Evolutionary conservation across 1,284 basidiomycete species (phyloP), one percentile per base, ranked within the genome.

Genomic region (Ceratobasidium theobromae): DNA sequence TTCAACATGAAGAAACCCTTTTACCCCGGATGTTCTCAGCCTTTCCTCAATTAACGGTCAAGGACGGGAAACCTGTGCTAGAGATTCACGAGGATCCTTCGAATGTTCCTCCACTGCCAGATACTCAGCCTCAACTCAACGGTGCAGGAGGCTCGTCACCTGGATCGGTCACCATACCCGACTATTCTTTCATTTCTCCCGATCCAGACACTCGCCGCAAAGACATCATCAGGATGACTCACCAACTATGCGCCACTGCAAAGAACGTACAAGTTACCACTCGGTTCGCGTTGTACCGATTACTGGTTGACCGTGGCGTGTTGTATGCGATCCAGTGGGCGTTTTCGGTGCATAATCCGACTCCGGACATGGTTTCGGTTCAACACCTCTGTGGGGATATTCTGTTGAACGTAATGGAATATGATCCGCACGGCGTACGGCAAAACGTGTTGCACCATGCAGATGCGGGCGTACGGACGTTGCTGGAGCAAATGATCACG

Each of bases 241-340:
- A 98, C 72, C 94, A 98, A 72, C 84, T 99, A 6, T 93, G 93
- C 73, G 81, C 88, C 48, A 97, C 98, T 90, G 95, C 93, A 70
- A 99, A 98, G 82, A 94, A 94, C 73, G 88, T 98, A 12, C 96
- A 98, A 75, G 81, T 98, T 5, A 88, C 90, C 4, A 84, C 88
- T 18, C 88, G 97, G 33, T 83, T 97, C 74, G 80, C 84, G 3
- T 85, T 99, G n/a, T 98, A 97, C 78, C 88, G 94, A 55, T 83
- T 86, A 1, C 82, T 99, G 8, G 86, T 95, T 58, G 95, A 98
- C 69, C 86, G 89, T 12, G 96, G 95, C 0, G 81, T 98, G 51
- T 79, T 98, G 6, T 89, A 89, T 68, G 89, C 90, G n/a, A 85
- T 96, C 21, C 93, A 98, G 73, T 98, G 92, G 93, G 91, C 91